phyloP scores from a whole-genome alignment of 345 rosid species.

The Lepidium aucheri region DNA sequence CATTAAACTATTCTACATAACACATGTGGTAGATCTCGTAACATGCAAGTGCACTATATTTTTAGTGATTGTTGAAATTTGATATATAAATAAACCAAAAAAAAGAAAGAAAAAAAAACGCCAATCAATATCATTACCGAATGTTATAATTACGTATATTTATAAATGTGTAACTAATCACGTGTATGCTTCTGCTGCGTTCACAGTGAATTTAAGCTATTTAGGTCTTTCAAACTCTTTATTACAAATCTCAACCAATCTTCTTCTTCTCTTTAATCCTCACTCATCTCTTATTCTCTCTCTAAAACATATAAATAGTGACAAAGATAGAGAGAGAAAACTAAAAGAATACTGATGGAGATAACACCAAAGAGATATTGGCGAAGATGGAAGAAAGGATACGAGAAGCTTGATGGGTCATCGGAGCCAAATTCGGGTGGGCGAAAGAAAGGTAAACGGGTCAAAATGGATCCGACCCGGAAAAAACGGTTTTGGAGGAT shows the following conservation, averaged over 20 bases:
- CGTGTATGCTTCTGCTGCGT: slow-evolving; percentile 4
- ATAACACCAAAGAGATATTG: slow-evolving; percentile 33
- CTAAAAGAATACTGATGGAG: slow-evolving; percentile 3
- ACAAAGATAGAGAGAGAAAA: neutral
- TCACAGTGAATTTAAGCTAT: neutral
- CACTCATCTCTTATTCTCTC: neutral
- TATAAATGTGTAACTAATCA: slow-evolving; percentile 18
- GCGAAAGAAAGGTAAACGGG: slow-evolving; percentile 17
- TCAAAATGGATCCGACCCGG: slow-evolving; percentile 18
- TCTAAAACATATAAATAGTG: neutral
- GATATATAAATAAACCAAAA: too few relatives aligned
- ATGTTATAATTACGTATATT: neutral
- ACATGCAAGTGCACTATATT: too few relatives aligned
- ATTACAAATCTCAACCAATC: slow-evolving; percentile 4
- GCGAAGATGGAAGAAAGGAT: slow-evolving; percentile 37
- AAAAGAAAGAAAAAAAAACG: neutral
- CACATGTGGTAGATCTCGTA: too few relatives aligned
- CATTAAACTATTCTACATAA: too few relatives aligned
- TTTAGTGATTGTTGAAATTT: too few relatives aligned
- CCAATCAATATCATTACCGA: neutral
- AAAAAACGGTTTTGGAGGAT: slow-evolving; percentile 40
- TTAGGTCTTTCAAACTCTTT: neutral
- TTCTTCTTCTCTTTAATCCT: neutral
- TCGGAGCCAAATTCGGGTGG: neutral
- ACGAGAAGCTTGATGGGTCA: slow-evolving; percentile 39